Conservation (phyloP, 345 rosid genomes). For the Brassica napus region Da-Ae NC_063442.1:44692501-44693000, state of each 20-base stretch:
- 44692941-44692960: conserved; percentile 60
- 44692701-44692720: conserved; percentile 54
- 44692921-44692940: conserved; percentile 47
- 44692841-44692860: conserved; percentile 52
- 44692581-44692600: conserved; percentile 54
- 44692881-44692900: conserved; percentile 65
- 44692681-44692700: conserved; percentile 59
- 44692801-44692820: conserved; percentile 61
- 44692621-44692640: conserved; percentile 47
- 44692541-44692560: conserved; percentile 48
- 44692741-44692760: conserved; percentile 48
- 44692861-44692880: conserved; percentile 53
- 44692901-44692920: conserved; percentile 48
- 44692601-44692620: conserved; percentile 41
- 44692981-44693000: conserved; percentile 58
- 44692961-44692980: conserved; percentile 63
- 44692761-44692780: conserved; percentile 62
- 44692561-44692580: conserved; percentile 57
- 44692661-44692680: conserved; percentile 66
- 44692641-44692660: conserved; percentile 61
- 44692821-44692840: conserved; percentile 63
- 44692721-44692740: conserved; percentile 72
- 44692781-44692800: conserved; percentile 50
- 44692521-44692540: conserved; percentile 64
- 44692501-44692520: conserved; percentile 42